Base-by-base conservation (phyloP, 768 basidiomycete species). In the Termitomyces sp. region DNA sequence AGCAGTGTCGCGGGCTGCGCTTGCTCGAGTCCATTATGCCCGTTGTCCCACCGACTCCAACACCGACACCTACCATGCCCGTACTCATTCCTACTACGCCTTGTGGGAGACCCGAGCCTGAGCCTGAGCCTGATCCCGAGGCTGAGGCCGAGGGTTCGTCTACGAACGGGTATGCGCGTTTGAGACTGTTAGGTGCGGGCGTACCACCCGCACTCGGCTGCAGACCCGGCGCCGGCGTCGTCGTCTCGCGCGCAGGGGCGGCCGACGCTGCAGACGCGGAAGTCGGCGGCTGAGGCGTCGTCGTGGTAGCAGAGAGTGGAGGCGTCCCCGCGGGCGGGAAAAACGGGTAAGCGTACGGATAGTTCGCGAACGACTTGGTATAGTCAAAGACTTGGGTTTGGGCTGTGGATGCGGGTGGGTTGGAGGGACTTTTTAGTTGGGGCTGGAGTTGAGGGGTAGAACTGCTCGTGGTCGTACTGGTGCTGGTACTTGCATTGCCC, bases 1-100 rank as follows among this genome's bases (percentile, higher is more conserved):
- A 85, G 62, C 89, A 92, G 63, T 90, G 90, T 40, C 89, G 59
- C 45, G 79, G 84, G 43, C 82, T 81, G 2, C 90, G 78, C 65
- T 88, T 88, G 60, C 69, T 68, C 3, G 74, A 70, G 2, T 71
- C 69, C 55, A 76, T 73, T 2, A 69, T 58, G 15, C 72, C 70
- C 11, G 47, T 47, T 5, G 54, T 45, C 3, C 44, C 62, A 17
- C 62, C 43, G 26, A 62, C 9, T 37, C 26, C 37, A 22, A 10
- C n/a, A 57, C 43, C 21, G 60, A 28, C 12, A 53, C 22, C 34
- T 14, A 35, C 34, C 12, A 35, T 35, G 3, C 34, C 34, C 14
- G 34, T 35, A 8, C 34, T 35, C 34, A 35, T 35, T 12, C 34
- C 34, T 14, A 35, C 34, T 12, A 35, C 14, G 14, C 34, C 30